Evolutionary conservation across 2,329 filamentous ascomycete genomes (phyloP).

Genomic region (Akanthomyces lecanii): DNA sequence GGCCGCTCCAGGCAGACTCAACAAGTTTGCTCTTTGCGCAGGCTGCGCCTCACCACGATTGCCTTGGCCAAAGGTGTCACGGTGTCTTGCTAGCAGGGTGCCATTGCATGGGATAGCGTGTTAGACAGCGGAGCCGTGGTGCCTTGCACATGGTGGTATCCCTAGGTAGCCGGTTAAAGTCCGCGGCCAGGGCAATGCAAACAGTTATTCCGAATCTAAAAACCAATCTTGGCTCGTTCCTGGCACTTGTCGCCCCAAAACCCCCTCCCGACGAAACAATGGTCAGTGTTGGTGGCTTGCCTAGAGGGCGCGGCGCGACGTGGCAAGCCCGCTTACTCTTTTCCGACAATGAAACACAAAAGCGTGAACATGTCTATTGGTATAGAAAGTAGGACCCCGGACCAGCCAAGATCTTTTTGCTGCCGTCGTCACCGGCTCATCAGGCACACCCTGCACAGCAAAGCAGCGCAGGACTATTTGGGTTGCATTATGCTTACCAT

Average conservation of each 20-base stretch:
- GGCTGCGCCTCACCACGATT: not conserved
- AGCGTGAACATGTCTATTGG: not conserved
- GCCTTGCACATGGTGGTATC: not conserved
- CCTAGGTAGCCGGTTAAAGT: not conserved
- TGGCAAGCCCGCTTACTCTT: not conserved
- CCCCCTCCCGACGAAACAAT: constrained; percentile 3
- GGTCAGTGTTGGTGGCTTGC: constrained; percentile 5
- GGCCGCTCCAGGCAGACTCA: not conserved
- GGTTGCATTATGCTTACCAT: not conserved
- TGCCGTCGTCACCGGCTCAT: not conserved
- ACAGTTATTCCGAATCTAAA: too few species aligned
- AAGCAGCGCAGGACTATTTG: not conserved
- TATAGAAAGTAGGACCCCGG: not conserved
- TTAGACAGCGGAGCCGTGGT: not conserved
- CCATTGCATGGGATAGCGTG: not conserved
- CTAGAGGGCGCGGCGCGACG: not conserved
- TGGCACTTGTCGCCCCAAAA: not conserved
- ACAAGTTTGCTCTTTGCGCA: not conserved
- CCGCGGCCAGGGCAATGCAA: not conserved
- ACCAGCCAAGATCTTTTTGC: not conserved
- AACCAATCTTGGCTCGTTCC: too few species aligned
- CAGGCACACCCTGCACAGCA: not conserved
- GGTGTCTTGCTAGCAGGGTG: not conserved
- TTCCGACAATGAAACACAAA: not conserved
- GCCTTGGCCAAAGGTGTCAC: not conserved